Evolutionary conservation across 179 eudicot genomes (phyloP).

Genomic region (Gypsophila paniculata): DNA sequence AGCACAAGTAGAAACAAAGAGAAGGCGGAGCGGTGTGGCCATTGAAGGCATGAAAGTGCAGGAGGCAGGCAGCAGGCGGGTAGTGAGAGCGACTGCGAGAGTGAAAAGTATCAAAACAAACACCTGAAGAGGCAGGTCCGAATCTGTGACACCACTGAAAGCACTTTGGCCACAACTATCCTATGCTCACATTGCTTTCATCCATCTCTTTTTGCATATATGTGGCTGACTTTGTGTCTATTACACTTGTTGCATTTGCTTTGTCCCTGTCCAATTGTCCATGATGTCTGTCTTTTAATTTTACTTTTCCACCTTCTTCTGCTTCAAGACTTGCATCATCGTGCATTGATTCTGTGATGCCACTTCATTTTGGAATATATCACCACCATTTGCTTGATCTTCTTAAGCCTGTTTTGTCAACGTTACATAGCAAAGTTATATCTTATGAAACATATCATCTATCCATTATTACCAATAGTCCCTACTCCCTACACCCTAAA

Average conservation of each 20-base stretch:
- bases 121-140: not conserved
- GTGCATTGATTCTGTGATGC: not conserved
- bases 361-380: not conserved
- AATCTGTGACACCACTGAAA: not conserved
- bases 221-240: not conserved
- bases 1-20: too few species aligned
- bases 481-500: too few species aligned
- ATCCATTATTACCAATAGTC: too few species aligned
- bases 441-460: too few species aligned
- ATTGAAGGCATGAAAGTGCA: not conserved
- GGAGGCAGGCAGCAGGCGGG: not conserved
- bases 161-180: too few species aligned
- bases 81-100: not conserved
- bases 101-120: not conserved
- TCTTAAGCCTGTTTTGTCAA: too few species aligned
- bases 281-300: not conserved
- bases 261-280: too few species aligned
- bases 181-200: too few species aligned
- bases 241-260: not conserved
- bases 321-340: not conserved
- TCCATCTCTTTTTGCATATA: too few species aligned
- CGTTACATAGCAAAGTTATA: too few species aligned
- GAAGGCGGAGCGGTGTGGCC: not conserved
- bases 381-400: too few species aligned
- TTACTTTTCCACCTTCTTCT: not conserved